Conservation (phyloP, 2,329 filamentous ascomycete genomes). For the Cercospora brassicicola region DNA sequence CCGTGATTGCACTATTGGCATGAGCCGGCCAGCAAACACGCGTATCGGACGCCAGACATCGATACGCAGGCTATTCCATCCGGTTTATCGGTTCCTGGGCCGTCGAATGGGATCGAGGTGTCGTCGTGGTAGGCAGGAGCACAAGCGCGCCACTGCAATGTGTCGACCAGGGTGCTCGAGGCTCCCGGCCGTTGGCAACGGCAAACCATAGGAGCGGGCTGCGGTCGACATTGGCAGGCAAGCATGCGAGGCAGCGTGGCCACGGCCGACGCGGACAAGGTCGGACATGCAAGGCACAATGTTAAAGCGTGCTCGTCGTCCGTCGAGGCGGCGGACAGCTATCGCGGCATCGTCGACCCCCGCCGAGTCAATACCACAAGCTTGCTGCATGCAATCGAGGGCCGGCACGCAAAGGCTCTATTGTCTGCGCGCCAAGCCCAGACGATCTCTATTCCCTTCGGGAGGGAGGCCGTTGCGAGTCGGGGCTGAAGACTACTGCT, state of each 20-base stretch:
- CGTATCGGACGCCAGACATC: not conserved
- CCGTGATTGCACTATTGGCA: conserved; percentile 5
- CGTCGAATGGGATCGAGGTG: conserved; percentile 1
- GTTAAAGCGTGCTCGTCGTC: not conserved
- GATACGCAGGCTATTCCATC: not conserved
- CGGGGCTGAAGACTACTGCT: not conserved
- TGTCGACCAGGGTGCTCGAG: not conserved
- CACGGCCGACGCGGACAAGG: not conserved
- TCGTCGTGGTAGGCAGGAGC: not conserved
- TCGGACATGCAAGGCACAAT: not conserved
- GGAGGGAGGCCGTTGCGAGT: not conserved
- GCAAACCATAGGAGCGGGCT: not conserved
- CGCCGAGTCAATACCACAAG: not conserved
- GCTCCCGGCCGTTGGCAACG: conserved; percentile 3
- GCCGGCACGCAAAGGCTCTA: not conserved
- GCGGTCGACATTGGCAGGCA: not conserved
- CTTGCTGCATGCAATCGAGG: not conserved
- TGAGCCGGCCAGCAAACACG: not conserved
- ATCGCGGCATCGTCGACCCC: not conserved
- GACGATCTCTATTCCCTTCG: not conserved
- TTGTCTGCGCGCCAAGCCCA: conserved; percentile 6
- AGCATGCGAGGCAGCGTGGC: not conserved
- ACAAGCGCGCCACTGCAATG: conserved; percentile 2
- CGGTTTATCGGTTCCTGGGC: conserved; percentile 1
- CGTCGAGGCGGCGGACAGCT: not conserved